Conservation (phyloP, 805 yeast genomes). For the Clavispora fructus region DNA sequence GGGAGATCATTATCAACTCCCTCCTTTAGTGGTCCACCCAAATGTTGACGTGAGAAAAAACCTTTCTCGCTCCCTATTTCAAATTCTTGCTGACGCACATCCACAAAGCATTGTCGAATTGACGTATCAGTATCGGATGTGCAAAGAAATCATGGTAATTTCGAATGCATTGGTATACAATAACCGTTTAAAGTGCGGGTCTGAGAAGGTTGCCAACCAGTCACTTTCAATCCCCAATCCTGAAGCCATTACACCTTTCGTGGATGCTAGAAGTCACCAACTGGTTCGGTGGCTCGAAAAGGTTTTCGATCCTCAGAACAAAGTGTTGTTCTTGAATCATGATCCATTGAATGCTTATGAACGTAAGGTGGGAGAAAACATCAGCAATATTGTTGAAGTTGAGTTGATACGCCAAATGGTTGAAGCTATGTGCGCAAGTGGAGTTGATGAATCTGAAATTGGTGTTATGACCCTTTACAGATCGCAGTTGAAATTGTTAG, state of each 20-base stretch:
- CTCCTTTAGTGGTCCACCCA: slow-evolving; percentile 68
- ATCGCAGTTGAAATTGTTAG: slow-evolving; percentile 50
- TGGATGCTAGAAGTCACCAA: slow-evolving; percentile 2
- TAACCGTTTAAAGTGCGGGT: slow-evolving; percentile 74
- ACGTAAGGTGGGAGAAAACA: slow-evolving; percentile 53
- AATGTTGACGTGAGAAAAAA: slow-evolving; percentile 63
- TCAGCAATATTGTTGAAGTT: slow-evolving; percentile 73
- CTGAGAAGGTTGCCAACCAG: slow-evolving; percentile 55
- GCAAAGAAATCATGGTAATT: slow-evolving; percentile 77
- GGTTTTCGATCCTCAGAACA: slow-evolving; percentile 48
- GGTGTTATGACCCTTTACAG: slow-evolving; percentile 90
- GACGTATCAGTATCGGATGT: slow-evolving; percentile 87
- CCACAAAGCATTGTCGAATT: slow-evolving; percentile 76
- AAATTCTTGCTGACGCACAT: slow-evolving; percentile 60
- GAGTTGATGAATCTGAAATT: slow-evolving; percentile 53
- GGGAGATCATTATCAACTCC: slow-evolving; percentile 94
- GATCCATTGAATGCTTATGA: slow-evolving; percentile 63
- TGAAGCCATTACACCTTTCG: slow-evolving; percentile 4
- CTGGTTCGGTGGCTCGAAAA: slow-evolving; percentile 49
- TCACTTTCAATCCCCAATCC: slow-evolving; percentile 44
- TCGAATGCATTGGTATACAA: slow-evolving; percentile 77
- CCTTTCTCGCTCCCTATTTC: slow-evolving; percentile 72
- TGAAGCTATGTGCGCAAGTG: slow-evolving; percentile 50
- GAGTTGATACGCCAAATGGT: slow-evolving; percentile 58
- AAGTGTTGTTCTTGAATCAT: slow-evolving; percentile 77